Base-by-base conservation (phyloP, 1,284 basidiomycete species). In the Cerrena zonata region DNA sequence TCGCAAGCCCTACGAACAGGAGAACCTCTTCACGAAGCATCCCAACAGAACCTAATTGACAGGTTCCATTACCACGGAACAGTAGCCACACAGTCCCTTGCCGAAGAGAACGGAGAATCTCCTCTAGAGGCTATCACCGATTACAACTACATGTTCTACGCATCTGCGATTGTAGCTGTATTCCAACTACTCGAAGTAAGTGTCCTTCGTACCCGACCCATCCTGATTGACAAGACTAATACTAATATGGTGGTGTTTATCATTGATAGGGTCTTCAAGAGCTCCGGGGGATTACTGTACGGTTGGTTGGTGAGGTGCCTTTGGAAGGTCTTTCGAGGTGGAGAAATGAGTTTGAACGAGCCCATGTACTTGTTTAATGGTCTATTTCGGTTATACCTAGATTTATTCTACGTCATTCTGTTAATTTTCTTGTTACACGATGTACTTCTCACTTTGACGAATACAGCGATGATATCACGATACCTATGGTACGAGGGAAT, bases 231-330 rank as follows among this genome's bases (percentile, higher is more conserved):
- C 25, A 19, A 15, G 47, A 24, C 39, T 22, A 11, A 12, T 49
- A 37, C 2, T 25, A 41, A 11, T 25, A 19, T 42, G n/a, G 40
- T 4, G n/a, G n/a, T n/a, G n/a, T n/a, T n/a, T n/a, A n/a, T n/a
- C n/a, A n/a, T n/a, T n/a, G n/a, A n/a, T 42, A 77, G 75, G 64
- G 62, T 5, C 53, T 78, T 50, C 73, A 76, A 51, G 73, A 76
- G 50, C 61, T 76, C 22, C 70, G 74, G 37, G 54, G 49, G 11
- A 68, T 75, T 43, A 70, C 71, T 15, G 69, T 67, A 24, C 58
- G 64, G 22, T 61, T 79, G 5, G 77, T 75, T 54, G 76, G 76
- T 2, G 75, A 74, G 58, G 67, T 77, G 2, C 73, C 74, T 2
- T 58, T 79, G 30, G 60, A 64, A 47, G 76, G 76, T 2, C 77